phyloP scores from a whole-genome alignment of 345 rosid species.

The Anacardium occidentale region DNA sequence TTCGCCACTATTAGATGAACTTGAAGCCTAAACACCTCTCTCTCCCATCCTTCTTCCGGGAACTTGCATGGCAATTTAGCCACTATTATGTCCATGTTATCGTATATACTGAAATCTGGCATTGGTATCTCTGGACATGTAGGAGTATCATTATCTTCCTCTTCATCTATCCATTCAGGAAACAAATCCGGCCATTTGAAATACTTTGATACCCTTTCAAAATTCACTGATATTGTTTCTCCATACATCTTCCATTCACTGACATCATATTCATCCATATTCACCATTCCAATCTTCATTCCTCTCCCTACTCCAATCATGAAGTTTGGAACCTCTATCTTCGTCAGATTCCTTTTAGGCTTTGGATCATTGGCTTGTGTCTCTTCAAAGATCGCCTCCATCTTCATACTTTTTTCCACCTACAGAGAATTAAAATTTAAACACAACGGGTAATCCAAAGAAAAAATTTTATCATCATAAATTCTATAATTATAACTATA shows the following conservation, averaged over 20 bases:
- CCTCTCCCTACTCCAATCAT: conserved; percentile 48
- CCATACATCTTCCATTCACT: conserved; percentile 58
- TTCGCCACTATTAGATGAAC: conserved; percentile 70
- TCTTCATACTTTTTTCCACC: conserved; percentile 57
- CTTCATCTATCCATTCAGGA: conserved; percentile 98
- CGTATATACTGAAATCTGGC: conserved; percentile 54
- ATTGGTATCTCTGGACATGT: conserved; percentile 84
- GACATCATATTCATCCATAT: conserved; percentile 67
- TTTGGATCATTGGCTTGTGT: conserved; percentile 13
- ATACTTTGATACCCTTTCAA: conserved; percentile 54
- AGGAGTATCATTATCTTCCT: conserved; percentile 67
- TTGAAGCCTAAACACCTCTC: conserved; percentile 84
- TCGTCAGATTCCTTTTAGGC: conserved; percentile 32
- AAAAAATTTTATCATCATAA: background rate
- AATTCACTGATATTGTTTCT: conserved; percentile 45
- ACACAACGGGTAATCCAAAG: background rate
- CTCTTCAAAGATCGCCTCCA: conserved; percentile 56
- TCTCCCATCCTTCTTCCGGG: conserved; percentile 79
- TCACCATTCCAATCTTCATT: conserved; percentile 74
- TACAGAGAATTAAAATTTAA: conserved; percentile 21
- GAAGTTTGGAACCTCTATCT: conserved; percentile 63
- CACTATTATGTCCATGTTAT: conserved; percentile 64
- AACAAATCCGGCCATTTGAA: conserved; percentile 77
- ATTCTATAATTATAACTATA: no score
- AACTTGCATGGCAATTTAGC: conserved; percentile 72